Conservation (phyloP, 2,329 filamentous ascomycete genomes). For the Elsinoe necatrix region DNA sequence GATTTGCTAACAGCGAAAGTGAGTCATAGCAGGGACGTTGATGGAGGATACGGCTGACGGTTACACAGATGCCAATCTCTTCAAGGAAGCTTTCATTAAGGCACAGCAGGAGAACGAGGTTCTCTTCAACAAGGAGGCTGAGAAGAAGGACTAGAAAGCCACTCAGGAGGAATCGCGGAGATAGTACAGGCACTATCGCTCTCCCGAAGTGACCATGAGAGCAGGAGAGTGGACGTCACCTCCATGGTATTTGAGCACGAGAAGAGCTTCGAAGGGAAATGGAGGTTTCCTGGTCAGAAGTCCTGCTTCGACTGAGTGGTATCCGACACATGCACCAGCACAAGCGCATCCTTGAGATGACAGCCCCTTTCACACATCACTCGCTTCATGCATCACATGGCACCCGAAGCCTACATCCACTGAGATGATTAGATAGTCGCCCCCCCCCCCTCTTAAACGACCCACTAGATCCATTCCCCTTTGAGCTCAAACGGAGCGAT, state of each 20-base stretch:
- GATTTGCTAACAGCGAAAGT: slow-evolving; percentile 97
- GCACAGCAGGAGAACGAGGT: slow-evolving; percentile 93
- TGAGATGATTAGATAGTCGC: slow-evolving; percentile 9
- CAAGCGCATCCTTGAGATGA: slow-evolving; percentile 5
- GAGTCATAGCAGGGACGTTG: slow-evolving; percentile 31
- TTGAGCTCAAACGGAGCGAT: no score
- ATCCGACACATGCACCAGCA: not conserved
- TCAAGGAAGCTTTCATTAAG: slow-evolving; percentile 97
- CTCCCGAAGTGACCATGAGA: not conserved
- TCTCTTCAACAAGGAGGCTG: slow-evolving; percentile 50
- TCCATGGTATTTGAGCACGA: not conserved
- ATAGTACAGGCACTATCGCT: no score
- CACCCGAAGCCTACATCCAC: not conserved
- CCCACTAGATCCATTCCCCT: not conserved
- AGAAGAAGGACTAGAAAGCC: slow-evolving; percentile 11
- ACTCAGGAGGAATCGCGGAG: no score
- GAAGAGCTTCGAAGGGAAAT: not conserved
- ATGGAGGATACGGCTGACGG: slow-evolving; percentile 14
- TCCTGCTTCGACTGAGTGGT: not conserved
- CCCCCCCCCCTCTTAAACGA: not conserved
- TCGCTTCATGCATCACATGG: slow-evolving; percentile 7
- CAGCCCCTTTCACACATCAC: not conserved
- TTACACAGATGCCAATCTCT: slow-evolving; percentile 74
- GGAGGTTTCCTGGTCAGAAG: not conserved
- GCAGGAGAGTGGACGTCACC: not conserved